Conservation (phyloP, 176 grass and related monocot genomes). For the Saccharum spontaneum region DNA sequence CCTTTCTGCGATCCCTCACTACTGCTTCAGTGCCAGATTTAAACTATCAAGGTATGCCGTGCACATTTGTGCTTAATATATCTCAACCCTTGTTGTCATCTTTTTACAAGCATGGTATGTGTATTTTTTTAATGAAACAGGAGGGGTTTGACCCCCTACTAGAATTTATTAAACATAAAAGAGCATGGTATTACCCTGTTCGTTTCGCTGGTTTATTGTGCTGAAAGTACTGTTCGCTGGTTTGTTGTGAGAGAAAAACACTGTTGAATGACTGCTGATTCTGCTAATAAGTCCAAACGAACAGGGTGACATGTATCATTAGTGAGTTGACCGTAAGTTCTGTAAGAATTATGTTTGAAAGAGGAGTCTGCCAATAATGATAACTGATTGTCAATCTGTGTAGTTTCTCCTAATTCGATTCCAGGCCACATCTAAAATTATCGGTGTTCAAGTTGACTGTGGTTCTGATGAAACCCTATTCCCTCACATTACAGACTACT, state of each 20-base stretch:
- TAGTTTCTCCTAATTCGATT: conserved; percentile 10
- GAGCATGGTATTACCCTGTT: too few relatives aligned
- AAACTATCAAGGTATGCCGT: conserved; percentile 36
- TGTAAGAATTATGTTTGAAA: background rate
- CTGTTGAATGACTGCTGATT: too few relatives aligned
- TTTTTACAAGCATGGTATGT: background rate
- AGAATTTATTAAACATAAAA: too few relatives aligned
- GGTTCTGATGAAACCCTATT: conserved; percentile 19
- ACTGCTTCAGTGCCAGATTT: background rate
- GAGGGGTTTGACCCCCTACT: too few relatives aligned
- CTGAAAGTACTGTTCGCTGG: too few relatives aligned
- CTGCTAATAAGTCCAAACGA: too few relatives aligned
- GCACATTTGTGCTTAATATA: background rate
- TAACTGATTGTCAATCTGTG: background rate
- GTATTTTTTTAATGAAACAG: too few relatives aligned
- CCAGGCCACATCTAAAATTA: background rate
- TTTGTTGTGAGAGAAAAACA: too few relatives aligned
- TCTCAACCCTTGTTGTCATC: background rate
- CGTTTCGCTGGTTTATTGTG: too few relatives aligned
- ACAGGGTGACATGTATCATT: too few relatives aligned
- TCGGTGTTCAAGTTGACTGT: conserved; percentile 4
- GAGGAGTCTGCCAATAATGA: background rate
- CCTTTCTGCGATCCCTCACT: background rate
- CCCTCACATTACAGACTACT: background rate
- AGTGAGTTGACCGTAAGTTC: background rate